A percentile compares a stretch with the other conserved stretches of the same genome.
These are phyloP conservation scores for Globisporangium middletonii DNA, from an alignment of 352 stramenopile genomes.

Conservation along the genomic window DNA sequence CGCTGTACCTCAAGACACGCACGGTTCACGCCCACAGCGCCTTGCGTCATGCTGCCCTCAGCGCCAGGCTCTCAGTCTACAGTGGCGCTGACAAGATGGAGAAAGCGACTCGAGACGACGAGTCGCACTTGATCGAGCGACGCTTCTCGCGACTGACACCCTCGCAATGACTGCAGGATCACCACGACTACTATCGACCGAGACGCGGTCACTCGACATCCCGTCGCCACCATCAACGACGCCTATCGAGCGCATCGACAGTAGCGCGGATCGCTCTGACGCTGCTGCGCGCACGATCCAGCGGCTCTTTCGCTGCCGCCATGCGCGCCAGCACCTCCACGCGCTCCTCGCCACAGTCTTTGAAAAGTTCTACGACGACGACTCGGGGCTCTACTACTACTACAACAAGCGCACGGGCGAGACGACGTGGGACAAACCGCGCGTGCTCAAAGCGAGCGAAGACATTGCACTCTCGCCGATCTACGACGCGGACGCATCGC, in stretches of 20 bases:
- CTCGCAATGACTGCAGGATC: no score
- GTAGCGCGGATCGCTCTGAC: conserved; percentile 12
- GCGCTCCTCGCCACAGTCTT: conserved; percentile 50
- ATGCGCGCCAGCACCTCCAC: conserved; percentile 33
- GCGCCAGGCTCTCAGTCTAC: no score
- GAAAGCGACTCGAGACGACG: no score
- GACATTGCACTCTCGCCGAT: conserved; percentile 41
- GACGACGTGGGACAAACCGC: conserved; percentile 73
- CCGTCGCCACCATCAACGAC: conserved; percentile 11
- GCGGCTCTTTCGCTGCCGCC: conserved; percentile 49
- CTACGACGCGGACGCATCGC: conserved; percentile 12
- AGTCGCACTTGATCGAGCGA: no score
- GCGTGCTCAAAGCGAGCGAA: conserved; percentile 32
- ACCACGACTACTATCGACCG: neutral
- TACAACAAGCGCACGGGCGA: conserved; percentile 60
- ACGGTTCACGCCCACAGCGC: no score
- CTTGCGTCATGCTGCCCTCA: no score
- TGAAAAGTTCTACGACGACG: conserved; percentile 66
- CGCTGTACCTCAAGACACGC: no score
- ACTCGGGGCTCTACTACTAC: conserved; percentile 66
- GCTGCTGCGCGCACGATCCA: conserved; percentile 39
- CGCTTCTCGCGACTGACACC: no score
- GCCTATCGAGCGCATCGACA: conserved; percentile 17
- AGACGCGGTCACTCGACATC: neutral
- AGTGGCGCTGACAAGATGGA: no score